Evolutionary conservation across 176 grass and related monocot species (phyloP).

Genomic region (Aegilops longissima): DNA sequence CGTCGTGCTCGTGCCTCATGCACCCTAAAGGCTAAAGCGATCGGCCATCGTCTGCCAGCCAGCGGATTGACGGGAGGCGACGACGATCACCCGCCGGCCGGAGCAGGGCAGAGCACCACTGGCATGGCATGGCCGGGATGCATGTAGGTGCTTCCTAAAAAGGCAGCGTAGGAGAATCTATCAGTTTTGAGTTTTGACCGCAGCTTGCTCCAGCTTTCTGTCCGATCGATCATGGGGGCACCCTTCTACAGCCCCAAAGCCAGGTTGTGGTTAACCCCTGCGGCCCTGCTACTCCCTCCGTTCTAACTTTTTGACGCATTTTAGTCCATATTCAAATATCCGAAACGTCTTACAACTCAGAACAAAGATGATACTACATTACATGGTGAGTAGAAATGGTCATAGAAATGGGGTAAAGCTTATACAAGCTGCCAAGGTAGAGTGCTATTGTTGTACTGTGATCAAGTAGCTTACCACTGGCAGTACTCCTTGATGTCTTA

Average conservation of each 20-base stretch:
- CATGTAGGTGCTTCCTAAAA: background rate
- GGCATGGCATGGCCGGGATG: background rate
- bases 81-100: background rate
- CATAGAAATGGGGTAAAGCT: background rate
- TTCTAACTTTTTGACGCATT: no score
- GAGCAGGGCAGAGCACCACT: background rate
- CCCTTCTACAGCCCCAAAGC: background rate
- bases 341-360: no score
- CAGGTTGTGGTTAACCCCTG: background rate
- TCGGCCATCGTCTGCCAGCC: background rate
- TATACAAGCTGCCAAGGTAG: no score
- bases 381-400: background rate
- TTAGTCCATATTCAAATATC: no score
- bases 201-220: conserved; percentile 13
- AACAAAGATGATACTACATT: no score
- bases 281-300: no score
- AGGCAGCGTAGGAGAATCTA: background rate
- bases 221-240: conserved; percentile 9
- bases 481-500: background rate
- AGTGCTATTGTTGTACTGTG: no score
- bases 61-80: conserved; percentile 24
- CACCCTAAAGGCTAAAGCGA: conserved; percentile 33
- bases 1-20: background rate
- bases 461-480: no score
- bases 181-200: conserved; percentile 33